Conservation (phyloP, 2,329 filamentous ascomycete genomes). For the Phaeosphaeriaceae sp. region DNA sequence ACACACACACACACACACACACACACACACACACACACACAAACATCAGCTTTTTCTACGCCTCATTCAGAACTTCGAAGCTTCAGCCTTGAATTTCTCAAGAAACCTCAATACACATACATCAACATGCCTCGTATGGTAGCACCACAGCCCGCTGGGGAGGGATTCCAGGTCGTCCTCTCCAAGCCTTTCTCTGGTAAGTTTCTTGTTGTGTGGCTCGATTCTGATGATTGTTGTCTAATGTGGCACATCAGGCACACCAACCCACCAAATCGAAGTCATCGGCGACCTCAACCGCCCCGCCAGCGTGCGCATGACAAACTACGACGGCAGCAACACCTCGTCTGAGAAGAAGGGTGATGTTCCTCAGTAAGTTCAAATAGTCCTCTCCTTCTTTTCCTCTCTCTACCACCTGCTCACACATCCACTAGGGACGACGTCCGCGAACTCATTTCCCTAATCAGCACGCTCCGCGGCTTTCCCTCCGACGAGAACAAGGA, state of each 20-base stretch:
- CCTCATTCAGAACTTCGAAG: no score
- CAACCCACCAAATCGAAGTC: constrained; percentile 46
- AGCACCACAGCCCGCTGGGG: constrained; percentile 83
- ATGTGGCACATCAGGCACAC: constrained; percentile 19
- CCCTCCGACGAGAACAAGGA: constrained; percentile 49
- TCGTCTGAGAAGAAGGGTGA: constrained; percentile 49
- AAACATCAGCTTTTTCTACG: no score
- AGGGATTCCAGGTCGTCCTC: constrained; percentile 70
- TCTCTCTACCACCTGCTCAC: not conserved
- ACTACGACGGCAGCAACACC: constrained; percentile 41
- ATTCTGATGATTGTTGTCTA: constrained; percentile 15
- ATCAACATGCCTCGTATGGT: constrained; percentile 34
- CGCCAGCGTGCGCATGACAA: constrained; percentile 43
- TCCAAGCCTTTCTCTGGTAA: constrained; percentile 37
- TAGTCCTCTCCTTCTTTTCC: not conserved
- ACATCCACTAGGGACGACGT: constrained; percentile 47
- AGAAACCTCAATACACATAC: no score
- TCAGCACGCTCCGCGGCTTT: constrained; percentile 50
- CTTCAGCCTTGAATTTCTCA: no score
- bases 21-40: no score
- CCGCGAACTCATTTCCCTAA: constrained; percentile 49
- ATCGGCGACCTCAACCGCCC: constrained; percentile 52
- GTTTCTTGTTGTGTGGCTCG: not conserved
- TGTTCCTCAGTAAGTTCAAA: constrained; percentile 35
- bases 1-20: no score